phyloP scores from a whole-genome alignment of 2,329 filamentous ascomycete genomes.

The Penicillium polonicum region DNA sequence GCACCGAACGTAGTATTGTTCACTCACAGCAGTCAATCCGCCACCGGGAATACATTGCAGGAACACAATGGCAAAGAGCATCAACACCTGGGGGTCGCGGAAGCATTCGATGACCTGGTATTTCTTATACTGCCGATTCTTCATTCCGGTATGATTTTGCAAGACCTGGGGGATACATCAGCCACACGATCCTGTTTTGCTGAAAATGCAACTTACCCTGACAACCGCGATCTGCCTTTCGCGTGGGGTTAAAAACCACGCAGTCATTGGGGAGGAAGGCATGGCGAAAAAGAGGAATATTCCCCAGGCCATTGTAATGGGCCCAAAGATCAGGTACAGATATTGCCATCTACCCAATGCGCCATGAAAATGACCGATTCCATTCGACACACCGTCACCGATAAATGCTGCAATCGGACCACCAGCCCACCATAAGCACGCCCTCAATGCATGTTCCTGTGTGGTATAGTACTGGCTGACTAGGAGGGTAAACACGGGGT shows the following conservation, averaged over 20 bases:
- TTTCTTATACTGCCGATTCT: not conserved
- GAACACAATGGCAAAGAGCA: conserved; percentile 1
- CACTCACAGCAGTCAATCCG: not conserved
- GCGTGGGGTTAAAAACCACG: not conserved
- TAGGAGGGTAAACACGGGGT: not conserved
- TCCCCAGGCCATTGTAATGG: not conserved
- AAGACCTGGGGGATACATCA: not conserved
- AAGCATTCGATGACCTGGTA: conserved; percentile 1
- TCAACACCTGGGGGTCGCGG: not conserved
- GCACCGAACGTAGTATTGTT: not conserved
- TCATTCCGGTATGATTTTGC: not conserved
- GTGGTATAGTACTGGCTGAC: not conserved
- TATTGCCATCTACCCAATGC: not conserved
- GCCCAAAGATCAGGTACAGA: not conserved
- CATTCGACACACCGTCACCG: not conserved
- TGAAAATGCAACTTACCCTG: not conserved
- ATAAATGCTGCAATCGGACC: not conserved
- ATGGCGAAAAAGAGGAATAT: not conserved
- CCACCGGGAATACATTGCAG: not conserved
- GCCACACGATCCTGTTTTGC: too few species aligned
- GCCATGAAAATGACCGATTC: not conserved
- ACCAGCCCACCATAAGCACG: not conserved
- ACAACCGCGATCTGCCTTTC: not conserved
- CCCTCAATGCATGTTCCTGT: not conserved
- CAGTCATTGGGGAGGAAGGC: not conserved